Evolutionary conservation across 108 stramenopile species (phyloP).

Genomic region (Cylindrotheca fusiformis): DNA sequence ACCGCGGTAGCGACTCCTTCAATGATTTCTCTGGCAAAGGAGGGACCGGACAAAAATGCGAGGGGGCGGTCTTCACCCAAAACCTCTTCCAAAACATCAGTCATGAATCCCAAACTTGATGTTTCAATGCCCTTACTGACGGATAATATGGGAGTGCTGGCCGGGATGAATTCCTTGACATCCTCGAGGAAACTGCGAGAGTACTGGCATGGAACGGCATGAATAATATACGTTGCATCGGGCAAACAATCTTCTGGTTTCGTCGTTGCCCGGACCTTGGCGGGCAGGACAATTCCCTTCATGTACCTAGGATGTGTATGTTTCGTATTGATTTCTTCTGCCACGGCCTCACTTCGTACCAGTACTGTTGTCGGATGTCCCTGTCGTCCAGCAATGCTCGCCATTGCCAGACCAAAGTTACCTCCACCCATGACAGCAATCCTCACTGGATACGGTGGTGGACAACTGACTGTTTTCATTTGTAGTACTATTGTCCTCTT

Average conservation of each 20-base stretch:
- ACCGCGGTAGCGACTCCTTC: conserved; percentile 93
- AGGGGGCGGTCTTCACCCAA: conserved; percentile 86
- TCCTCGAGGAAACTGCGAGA: conserved; percentile 68
- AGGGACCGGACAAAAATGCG: conserved; percentile 93
- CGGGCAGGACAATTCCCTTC: conserved; percentile 67
- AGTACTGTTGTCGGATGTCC: conserved; percentile 85
- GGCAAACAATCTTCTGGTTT: conserved; percentile 69
- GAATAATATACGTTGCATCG: conserved; percentile 93
- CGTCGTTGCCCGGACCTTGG: conserved; percentile 77
- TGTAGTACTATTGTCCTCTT: background rate
- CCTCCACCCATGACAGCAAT: conserved; percentile 94
- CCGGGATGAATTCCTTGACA: conserved; percentile 68
- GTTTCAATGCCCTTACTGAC: conserved; percentile 95
- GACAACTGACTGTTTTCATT: conserved; percentile 11
- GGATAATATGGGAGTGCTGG: conserved; percentile 67
- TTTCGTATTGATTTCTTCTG: conserved; percentile 76
- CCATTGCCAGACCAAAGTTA: conserved; percentile 93
- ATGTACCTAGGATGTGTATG: conserved; percentile 91
- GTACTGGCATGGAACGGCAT: conserved; percentile 95
- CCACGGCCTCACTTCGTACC: conserved; percentile 76
- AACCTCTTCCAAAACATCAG: conserved; percentile 83
- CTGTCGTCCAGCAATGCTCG: conserved; percentile 74
- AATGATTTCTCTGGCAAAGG: conserved; percentile 94
- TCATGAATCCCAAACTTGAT: conserved; percentile 89
- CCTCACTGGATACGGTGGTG: conserved; percentile 67